Evolutionary conservation across 2,329 filamentous ascomycete genomes (phyloP).

Genomic region (Periconia macrospinosa): DNA sequence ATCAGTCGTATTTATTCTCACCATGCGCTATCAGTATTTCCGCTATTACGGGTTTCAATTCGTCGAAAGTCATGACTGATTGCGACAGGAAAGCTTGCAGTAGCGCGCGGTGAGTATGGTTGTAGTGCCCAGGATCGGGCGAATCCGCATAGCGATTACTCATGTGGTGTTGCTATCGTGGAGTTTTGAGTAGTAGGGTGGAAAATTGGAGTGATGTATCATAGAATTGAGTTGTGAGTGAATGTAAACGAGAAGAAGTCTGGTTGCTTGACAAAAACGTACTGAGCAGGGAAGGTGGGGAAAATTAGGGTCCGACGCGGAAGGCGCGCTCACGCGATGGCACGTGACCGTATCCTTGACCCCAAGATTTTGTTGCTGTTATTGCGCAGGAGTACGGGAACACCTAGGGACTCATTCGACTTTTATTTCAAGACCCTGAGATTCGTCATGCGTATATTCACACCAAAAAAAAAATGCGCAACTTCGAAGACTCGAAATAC

Average conservation of each 20-base stretch:
- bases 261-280: too few relatives aligned
- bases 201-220: not conserved
- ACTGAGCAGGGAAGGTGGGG: not conserved
- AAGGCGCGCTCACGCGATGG: not conserved
- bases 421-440: too few relatives aligned
- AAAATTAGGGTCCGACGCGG: not conserved
- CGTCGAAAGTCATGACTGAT: constrained; percentile 73
- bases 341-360: not conserved
- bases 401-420: too few relatives aligned
- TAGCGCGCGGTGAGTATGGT: constrained; percentile 78
- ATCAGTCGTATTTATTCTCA: constrained; percentile 20
- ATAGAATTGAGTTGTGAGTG: not conserved
- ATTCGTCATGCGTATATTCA: too few relatives aligned
- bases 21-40: constrained; percentile 67
- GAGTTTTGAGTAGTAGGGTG: not conserved
- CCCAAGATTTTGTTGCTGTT: too few relatives aligned
- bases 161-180: not conserved
- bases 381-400: too few relatives aligned
- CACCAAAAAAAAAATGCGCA: too few relatives aligned
- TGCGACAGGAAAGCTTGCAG: constrained; percentile 84
- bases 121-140: constrained; percentile 21
- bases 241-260: too few relatives aligned
- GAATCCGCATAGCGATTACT: constrained; percentile 11
- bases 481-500: too few relatives aligned
- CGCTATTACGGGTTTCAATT: constrained; percentile 74